These are phyloP conservation scores for Symmetrospora coprosmae DNA, from an alignment of 768 basidiomycete species.

Conservation along the genomic window DNA sequence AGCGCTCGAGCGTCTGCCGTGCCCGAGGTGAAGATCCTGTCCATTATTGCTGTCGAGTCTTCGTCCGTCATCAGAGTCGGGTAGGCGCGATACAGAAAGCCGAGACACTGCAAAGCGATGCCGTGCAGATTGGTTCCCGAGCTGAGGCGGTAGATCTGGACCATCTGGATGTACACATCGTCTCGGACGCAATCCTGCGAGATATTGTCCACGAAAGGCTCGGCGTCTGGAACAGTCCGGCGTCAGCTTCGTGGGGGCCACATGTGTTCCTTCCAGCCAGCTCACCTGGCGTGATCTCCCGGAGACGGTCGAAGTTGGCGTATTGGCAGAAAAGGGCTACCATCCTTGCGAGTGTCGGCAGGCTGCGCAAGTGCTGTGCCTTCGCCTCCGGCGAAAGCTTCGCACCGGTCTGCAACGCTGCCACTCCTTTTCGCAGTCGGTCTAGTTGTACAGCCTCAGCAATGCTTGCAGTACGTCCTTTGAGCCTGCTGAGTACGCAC, in stretches of 20 bases:
- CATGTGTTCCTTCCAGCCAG: constrained; percentile 48
- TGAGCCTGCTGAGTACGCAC: not conserved
- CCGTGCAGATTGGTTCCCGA: constrained; percentile 48
- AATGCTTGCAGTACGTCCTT: not conserved
- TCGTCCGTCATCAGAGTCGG: constrained; percentile 79
- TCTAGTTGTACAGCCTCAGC: constrained; percentile 38
- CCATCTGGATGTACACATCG: constrained; percentile 59
- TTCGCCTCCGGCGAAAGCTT: constrained; percentile 39
- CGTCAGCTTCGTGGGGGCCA: constrained; percentile 42
- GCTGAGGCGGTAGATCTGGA: constrained; percentile 59
- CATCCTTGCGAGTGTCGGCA: constrained; percentile 58
- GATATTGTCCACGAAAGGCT: constrained; percentile 17
- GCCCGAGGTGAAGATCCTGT: constrained; percentile 61
- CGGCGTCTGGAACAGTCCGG: constrained; percentile 3
- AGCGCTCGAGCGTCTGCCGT: constrained; percentile 60
- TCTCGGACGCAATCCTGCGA: constrained; percentile 61
- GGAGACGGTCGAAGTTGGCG: constrained; percentile 68
- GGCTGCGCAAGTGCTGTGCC: constrained; percentile 27
- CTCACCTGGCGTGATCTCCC: constrained; percentile 39
- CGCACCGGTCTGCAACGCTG: too few relatives aligned
- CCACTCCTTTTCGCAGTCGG: constrained; percentile 41
- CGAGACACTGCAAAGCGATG: constrained; percentile 72
- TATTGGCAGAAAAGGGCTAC: constrained; percentile 73
- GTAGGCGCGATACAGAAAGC: constrained; percentile 81
- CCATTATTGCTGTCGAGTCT: constrained; percentile 69